Evolutionary conservation across 2,329 filamentous ascomycete species (phyloP).

Genomic region (Cladosporium sp.): DNA sequence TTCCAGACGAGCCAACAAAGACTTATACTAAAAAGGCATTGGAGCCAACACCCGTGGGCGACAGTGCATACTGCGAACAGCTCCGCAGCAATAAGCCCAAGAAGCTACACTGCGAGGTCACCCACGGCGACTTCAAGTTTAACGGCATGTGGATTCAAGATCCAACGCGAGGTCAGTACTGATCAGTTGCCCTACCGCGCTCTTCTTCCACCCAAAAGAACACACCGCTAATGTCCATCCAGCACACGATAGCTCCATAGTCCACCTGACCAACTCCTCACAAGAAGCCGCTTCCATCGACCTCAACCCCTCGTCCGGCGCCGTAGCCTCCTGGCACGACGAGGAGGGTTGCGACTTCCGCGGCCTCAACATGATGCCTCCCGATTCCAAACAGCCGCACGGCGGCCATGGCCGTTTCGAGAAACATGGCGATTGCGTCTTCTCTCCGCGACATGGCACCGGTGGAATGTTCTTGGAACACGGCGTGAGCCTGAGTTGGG

Average conservation of each 20-base stretch:
- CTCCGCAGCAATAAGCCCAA: background rate
- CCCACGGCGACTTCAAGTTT: background rate
- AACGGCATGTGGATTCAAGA: background rate
- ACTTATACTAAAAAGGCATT: background rate
- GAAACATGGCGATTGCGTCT: background rate
- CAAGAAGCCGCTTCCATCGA: background rate
- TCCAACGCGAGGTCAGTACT: background rate
- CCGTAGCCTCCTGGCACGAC: background rate
- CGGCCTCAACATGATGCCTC: background rate
- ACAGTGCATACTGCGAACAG: background rate
- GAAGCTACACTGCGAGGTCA: background rate
- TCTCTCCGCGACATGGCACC: background rate
- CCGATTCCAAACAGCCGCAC: background rate
- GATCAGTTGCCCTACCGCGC: background rate
- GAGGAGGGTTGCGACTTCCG: background rate
- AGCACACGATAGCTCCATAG: background rate
- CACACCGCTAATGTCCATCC: background rate
- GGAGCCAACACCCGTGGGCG: background rate
- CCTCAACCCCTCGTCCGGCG: background rate
- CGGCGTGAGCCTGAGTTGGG: background rate
- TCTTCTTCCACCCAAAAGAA: background rate
- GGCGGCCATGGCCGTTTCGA: background rate
- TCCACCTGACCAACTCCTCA: background rate
- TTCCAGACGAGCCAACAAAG: background rate
- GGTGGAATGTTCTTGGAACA: background rate